Conservation (phyloP, 2,329 filamentous ascomycete genomes). For the Pyricularia sp. region DNA sequence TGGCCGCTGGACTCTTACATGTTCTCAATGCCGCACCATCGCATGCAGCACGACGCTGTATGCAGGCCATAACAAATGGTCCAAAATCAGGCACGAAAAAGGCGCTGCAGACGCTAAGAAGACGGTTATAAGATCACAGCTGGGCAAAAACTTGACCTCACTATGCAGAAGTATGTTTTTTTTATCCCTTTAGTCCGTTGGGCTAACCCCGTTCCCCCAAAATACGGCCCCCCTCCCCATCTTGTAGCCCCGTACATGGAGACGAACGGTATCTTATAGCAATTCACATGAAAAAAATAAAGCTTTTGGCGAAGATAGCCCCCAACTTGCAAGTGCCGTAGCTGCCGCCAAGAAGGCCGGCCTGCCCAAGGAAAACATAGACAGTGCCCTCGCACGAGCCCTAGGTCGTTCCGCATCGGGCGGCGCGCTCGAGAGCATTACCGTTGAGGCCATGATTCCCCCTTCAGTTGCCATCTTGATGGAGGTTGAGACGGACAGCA, state of each 20-base stretch:
- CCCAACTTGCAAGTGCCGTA: constrained; percentile 62
- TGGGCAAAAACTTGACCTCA: constrained; percentile 58
- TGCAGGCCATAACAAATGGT: constrained; percentile 87
- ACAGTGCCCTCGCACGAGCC: constrained; percentile 77
- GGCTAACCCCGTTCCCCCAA: background rate
- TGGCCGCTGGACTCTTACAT: background rate
- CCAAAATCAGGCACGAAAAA: constrained; percentile 93
- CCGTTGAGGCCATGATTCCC: constrained; percentile 73
- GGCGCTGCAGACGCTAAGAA: constrained; percentile 76
- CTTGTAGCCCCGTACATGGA: background rate
- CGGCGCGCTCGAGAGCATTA: constrained; percentile 64
- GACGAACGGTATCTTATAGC: background rate
- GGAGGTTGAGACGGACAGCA: constrained; percentile 79
- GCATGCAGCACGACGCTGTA: constrained; percentile 30
- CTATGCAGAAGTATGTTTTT: constrained; percentile 53
- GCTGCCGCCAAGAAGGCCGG: constrained; percentile 72
- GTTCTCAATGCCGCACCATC: constrained; percentile 36
- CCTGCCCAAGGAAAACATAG: constrained; percentile 71
- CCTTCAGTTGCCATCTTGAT: constrained; percentile 70
- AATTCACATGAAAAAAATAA: background rate
- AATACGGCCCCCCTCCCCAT: background rate
- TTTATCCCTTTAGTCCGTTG: background rate
- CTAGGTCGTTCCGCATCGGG: constrained; percentile 75
- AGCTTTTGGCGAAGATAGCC: constrained; percentile 64
- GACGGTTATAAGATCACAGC: constrained; percentile 56